Evolutionary conservation across 208 protist genomes (phyloP).

Genomic region (Angomonas deanei): DNA sequence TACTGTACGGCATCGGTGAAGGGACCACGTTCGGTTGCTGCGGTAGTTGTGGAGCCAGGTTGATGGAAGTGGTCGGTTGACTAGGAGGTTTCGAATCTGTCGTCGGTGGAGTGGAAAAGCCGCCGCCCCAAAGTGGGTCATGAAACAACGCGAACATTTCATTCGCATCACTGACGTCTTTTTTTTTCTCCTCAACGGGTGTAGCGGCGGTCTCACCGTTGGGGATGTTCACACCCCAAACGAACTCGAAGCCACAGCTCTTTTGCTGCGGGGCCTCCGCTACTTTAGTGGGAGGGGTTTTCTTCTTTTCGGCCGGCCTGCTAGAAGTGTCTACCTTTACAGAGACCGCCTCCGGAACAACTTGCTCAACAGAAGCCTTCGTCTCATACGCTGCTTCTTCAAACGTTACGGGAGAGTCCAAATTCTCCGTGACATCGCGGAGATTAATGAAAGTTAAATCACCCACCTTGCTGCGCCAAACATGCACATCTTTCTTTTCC

Average conservation of each 20-base stretch:
- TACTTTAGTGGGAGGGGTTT: background rate
- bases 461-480: conserved; percentile 55
- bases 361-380: background rate
- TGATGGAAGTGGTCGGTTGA: too few relatives aligned
- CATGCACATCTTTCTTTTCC: conserved; percentile 41
- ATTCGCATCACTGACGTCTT: conserved; percentile 2
- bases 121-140: conserved; percentile 60
- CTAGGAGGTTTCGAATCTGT: too few relatives aligned
- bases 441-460: conserved; percentile 72
- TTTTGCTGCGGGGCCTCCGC: background rate
- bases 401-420: conserved; percentile 8
- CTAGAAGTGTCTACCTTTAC: background rate
- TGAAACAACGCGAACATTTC: conserved; percentile 65
- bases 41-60: too few relatives aligned
- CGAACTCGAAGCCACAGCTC: conserved; percentile 40
- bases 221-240: conserved; percentile 67
- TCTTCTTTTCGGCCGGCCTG: background rate
- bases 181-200: conserved; percentile 15
- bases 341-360: background rate
- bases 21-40: background rate
- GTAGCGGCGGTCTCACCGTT: conserved; percentile 32
- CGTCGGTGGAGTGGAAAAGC: too few relatives aligned
- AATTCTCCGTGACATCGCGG: conserved; percentile 35
- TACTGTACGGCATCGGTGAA: background rate
- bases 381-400: background rate